These are phyloP conservation scores for Tricholoma terreum DNA, from an alignment of 768 basidiomycete genomes.

Conservation along the genomic window DNA sequence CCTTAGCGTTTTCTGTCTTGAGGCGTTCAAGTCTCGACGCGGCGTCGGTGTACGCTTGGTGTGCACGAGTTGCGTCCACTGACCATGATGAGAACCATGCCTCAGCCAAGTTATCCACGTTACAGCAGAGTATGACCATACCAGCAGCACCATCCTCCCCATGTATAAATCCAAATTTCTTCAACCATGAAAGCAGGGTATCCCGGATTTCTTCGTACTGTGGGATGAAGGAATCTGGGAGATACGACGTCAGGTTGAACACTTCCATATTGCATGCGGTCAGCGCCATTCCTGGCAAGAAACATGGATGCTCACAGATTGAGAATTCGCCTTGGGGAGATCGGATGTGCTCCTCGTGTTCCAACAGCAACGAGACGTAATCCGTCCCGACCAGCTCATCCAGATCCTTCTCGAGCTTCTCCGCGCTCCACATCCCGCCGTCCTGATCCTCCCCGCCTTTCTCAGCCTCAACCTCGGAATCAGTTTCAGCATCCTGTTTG, in stretches of 20 bases:
- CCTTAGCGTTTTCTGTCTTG: conserved; percentile 50
- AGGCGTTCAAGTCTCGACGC: conserved; percentile 55
- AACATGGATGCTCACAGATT: conserved; percentile 46
- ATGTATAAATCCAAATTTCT: conserved; percentile 57
- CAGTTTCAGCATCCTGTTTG: conserved; percentile 29
- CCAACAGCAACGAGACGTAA: conserved; percentile 70
- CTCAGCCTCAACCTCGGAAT: conserved; percentile 28
- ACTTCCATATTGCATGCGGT: conserved; percentile 44
- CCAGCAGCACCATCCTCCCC: conserved; percentile 36
- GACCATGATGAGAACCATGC: background rate
- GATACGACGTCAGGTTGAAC: conserved; percentile 74
- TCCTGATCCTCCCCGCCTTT: conserved; percentile 37
- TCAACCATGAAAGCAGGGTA: conserved; percentile 57
- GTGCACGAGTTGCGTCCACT: conserved; percentile 60
- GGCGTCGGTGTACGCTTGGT: conserved; percentile 58
- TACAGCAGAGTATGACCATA: background rate
- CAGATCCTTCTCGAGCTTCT: conserved; percentile 55
- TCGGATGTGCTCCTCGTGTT: conserved; percentile 69
- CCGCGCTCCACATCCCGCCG: conserved; percentile 59
- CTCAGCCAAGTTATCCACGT: too few species aligned
- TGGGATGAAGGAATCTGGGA: conserved; percentile 78
- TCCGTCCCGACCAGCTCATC: conserved; percentile 60
- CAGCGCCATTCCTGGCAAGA: background rate
- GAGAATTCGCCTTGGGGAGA: conserved; percentile 42
- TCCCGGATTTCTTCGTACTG: conserved; percentile 69